phyloP scores from a whole-genome alignment of 192 early-diverging fungal species.

The Geranomyces variabilis region DNA sequence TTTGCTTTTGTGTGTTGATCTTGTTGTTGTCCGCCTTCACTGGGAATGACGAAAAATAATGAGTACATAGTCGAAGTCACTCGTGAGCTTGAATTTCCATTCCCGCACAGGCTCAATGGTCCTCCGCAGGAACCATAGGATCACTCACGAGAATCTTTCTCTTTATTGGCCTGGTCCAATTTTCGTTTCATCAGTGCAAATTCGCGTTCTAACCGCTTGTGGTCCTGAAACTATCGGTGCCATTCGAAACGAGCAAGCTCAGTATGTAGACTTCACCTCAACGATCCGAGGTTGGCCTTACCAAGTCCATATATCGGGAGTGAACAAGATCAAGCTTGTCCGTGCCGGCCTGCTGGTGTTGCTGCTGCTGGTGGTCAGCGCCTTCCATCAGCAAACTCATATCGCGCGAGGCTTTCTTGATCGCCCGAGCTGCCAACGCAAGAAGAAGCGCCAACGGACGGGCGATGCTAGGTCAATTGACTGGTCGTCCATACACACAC shows the following conservation, averaged over 20 bases:
- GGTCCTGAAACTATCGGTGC: conserved; percentile 54
- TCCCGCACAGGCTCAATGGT: not conserved
- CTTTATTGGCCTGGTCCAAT: conserved; percentile 52
- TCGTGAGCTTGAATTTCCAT: too few relatives aligned
- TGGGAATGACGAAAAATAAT: not conserved
- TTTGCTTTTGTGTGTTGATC: conserved; percentile 47
- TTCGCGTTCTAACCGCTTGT: conserved; percentile 62
- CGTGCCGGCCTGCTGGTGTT: conserved; percentile 34
- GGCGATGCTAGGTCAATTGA: too few relatives aligned
- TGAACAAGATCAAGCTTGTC: conserved; percentile 55
- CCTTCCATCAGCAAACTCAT: conserved; percentile 54
- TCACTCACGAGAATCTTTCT: conserved; percentile 48
- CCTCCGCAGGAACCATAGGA: not conserved
- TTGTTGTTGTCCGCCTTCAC: conserved; percentile 39
- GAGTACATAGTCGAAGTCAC: too few relatives aligned
- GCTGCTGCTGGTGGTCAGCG: too few relatives aligned
- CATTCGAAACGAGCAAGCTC: too few relatives aligned
- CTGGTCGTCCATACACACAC: too few relatives aligned
- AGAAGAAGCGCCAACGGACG: not conserved
- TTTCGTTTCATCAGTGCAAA: conserved; percentile 49
- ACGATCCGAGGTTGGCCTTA: conserved; percentile 18
- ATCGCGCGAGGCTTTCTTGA: conserved; percentile 63
- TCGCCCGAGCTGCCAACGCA: conserved; percentile 49
- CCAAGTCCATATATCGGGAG: conserved; percentile 62
- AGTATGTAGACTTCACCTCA: not conserved